Percentiles rank a stretch among this genome's conserved stretches.
phyloP scores from a whole-genome alignment of 2,329 filamentous ascomycete genomes.

The Clonostachys chloroleuca region DNA sequence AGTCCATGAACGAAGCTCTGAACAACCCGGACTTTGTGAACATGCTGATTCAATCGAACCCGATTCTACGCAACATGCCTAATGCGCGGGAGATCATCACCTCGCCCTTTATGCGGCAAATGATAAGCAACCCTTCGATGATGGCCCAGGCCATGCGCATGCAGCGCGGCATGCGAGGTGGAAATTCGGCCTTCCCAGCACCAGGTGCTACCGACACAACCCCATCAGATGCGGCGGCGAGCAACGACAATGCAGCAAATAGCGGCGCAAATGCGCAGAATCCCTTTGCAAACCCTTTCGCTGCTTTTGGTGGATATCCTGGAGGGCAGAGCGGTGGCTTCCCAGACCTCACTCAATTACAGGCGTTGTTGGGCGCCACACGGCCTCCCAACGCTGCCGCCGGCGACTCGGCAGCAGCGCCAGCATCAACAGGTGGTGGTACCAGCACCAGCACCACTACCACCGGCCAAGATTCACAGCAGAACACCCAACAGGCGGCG shows the following conservation, averaged over 20 bases:
- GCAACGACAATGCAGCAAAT: constrained; percentile 20
- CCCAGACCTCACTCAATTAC: constrained; percentile 4
- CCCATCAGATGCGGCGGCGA: constrained; percentile 40
- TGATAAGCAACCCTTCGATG: constrained; percentile 88
- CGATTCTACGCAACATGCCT: constrained; percentile 70
- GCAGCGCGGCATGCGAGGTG: constrained; percentile 64
- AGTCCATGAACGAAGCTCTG: constrained; percentile 89
- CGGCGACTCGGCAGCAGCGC: neutral
- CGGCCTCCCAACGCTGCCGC: neutral
- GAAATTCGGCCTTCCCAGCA: constrained; percentile 69
- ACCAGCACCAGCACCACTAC: neutral
- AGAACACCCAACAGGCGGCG: constrained; percentile 21
- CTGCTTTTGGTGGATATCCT: constrained; percentile 15
- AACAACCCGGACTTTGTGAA: constrained; percentile 94
- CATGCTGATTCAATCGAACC: constrained; percentile 90
- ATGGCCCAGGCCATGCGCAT: constrained; percentile 80
- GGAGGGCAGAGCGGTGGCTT: constrained; percentile 7
- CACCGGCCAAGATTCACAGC: constrained; percentile 3
- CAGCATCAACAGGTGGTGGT: neutral
- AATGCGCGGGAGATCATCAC: constrained; percentile 80
- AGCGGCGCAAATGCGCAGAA: constrained; percentile 25
- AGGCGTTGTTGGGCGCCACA: neutral
- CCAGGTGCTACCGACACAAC: constrained; percentile 90
- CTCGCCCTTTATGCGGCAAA: constrained; percentile 81
- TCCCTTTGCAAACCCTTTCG: constrained; percentile 33